Conservation (phyloP, 139 green algal species). For the Asterochloris erici region DNA sequence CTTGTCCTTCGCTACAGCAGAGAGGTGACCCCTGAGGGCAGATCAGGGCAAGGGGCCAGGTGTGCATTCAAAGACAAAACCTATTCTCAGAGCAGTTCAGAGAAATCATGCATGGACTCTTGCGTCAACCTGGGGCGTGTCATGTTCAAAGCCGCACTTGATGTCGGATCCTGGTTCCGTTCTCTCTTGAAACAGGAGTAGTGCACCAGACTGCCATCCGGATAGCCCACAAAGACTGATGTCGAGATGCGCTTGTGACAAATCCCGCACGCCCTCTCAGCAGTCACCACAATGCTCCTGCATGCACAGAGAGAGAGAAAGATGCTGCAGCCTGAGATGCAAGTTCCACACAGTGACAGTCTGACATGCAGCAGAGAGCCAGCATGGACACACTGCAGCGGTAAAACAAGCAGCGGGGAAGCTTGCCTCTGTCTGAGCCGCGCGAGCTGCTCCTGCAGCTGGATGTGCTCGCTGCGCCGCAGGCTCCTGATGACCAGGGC, state of each 20-base stretch:
- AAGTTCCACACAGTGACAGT: not conserved
- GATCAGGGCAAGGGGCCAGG: too few species aligned
- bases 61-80: too few species aligned
- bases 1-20: too few species aligned
- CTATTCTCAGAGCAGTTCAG: too few species aligned
- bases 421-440: constrained; percentile 33
- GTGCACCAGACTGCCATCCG: constrained; percentile 63
- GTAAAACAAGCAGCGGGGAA: not conserved
- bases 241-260: constrained; percentile 82
- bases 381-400: too few species aligned
- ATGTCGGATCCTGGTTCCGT: not conserved
- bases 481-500: constrained; percentile 56
- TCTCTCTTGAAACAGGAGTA: constrained; percentile 64
- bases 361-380: too few species aligned
- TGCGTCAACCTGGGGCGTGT: too few species aligned
- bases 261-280: constrained; percentile 72
- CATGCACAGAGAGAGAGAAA: not conserved
- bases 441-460: constrained; percentile 54
- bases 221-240: constrained; percentile 72
- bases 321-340: not conserved
- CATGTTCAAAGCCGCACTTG: not conserved
- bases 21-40: too few species aligned
- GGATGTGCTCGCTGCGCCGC: constrained; percentile 50
- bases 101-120: too few species aligned
- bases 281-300: constrained; percentile 56